These are phyloP conservation scores for Cardiospermum halicacabum DNA, from an alignment of 345 rosid species.

Conservation along the genomic window DNA sequence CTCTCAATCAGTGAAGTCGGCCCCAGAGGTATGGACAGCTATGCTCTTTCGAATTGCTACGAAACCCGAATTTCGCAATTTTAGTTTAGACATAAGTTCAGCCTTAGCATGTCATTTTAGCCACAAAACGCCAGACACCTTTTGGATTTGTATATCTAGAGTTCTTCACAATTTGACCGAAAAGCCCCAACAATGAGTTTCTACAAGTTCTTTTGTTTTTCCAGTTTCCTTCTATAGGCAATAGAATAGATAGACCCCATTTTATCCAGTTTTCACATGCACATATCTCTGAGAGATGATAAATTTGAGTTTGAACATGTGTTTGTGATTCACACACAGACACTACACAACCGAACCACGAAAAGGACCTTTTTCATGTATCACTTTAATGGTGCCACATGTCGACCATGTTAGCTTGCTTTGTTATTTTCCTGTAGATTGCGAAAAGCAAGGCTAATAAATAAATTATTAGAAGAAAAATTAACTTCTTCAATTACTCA, in stretches of 20 bases:
- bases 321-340: not conserved
- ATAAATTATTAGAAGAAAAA: not conserved
- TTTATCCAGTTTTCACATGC: not conserved
- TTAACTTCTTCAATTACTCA: not conserved
- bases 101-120: constrained; percentile 42
- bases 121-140: constrained; percentile 47
- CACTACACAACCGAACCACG: not conserved
- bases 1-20: constrained; percentile 59
- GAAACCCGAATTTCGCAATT: constrained; percentile 60
- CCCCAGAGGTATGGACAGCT: constrained; percentile 76
- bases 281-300: no score
- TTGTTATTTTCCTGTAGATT: not conserved
- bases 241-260: not conserved
- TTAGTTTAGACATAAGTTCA: constrained; percentile 48
- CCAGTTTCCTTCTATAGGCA: not conserved
- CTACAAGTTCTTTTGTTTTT: not conserved
- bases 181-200: not conserved
- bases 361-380: not conserved
- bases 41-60: constrained; percentile 59
- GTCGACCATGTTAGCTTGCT: not conserved
- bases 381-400: not conserved
- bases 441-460: not conserved
- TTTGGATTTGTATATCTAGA: constrained; percentile 59
- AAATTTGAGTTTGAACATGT: not conserved
- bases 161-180: constrained; percentile 38